A percentile compares a stretch with the other conserved stretches of the same genome.
These are phyloP conservation scores for Raffaelea albimanens DNA, from an alignment of 2,329 filamentous ascomycete species.

Conservation along the genomic window DNA sequence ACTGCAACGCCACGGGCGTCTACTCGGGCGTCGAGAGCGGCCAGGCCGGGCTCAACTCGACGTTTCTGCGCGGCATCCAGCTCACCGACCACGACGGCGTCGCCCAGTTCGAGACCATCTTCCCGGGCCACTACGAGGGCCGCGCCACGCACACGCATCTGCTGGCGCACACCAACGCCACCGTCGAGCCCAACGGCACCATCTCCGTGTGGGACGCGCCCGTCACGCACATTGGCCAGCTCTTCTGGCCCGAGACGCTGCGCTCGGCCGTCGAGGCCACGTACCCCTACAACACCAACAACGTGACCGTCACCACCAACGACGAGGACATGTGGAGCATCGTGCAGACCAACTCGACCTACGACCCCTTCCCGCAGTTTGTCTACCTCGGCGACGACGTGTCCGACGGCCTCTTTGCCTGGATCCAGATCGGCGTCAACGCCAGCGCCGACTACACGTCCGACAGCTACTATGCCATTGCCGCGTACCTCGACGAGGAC, in stretches of 20 bases:
- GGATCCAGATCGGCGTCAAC: slow-evolving; percentile 40
- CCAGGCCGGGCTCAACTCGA: slow-evolving; percentile 24
- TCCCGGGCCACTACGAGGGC: slow-evolving; percentile 35
- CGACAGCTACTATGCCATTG: slow-evolving; percentile 36
- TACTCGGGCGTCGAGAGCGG: slow-evolving; percentile 25
- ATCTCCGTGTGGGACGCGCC: slow-evolving; percentile 33
- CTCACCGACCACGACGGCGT: slow-evolving; percentile 30
- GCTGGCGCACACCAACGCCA: slow-evolving; percentile 15
- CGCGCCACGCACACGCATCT: slow-evolving; percentile 28
- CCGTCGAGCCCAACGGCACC: slow-evolving; percentile 38
- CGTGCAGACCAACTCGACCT: slow-evolving; percentile 23
- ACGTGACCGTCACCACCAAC: slow-evolving; percentile 33
- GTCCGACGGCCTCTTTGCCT: slow-evolving; percentile 38
- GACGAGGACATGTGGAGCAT: slow-evolving; percentile 31
- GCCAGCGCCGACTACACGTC: slow-evolving; percentile 25
- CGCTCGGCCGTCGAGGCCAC: slow-evolving; percentile 36
- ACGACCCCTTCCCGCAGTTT: slow-evolving; percentile 43
- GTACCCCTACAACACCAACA: slow-evolving; percentile 34
- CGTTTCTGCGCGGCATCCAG: slow-evolving; percentile 34
- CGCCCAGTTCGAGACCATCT: slow-evolving; percentile 28
- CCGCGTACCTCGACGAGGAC: slow-evolving; percentile 9
- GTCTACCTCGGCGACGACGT: slow-evolving; percentile 42
- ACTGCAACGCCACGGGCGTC: slow-evolving; percentile 29
- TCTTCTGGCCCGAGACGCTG: slow-evolving; percentile 50
- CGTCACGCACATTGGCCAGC: slow-evolving; percentile 45